Base-by-base conservation (phyloP, 75 land plant genomes). In the Gnetum montanum region DNA sequence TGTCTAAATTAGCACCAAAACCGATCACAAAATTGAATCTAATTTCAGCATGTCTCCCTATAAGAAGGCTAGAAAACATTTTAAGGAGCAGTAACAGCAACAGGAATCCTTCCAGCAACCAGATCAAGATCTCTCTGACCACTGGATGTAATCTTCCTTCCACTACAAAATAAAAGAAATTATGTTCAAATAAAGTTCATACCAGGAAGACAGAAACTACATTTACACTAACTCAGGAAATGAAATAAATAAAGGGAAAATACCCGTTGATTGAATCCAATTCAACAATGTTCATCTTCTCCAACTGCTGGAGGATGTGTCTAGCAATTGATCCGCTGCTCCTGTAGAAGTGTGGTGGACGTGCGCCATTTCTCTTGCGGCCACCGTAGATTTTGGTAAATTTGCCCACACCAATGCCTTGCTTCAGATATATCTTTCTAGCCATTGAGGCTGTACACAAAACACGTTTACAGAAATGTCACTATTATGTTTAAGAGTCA, bases 381-480 rank as follows among this genome's bases (percentile, higher is more conserved):
- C 89, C 89, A 54, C 89, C 89, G 61, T 86, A 86, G 48, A 86
- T 86, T 46, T 80, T 82, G 25, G 61, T 59, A 68, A 86, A 86
- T 27, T 74, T 80, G 57, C 91, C 91, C 4, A 86, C 91, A 30
- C 91, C 91, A 66, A 76, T 80, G 5, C 91, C 91, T 43, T 72
- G 74, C 58, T 83, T 75, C 64, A 86, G 36, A 66, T 86, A 86
- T 41, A 86, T 83, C 62, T 86, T 86, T 72, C 91, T 83, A 15
- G 87, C 87, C 75, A 86, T 86, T 13, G 87, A 83, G 23, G 91
- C 91, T 86, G 71, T n/a, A n/a, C n/a, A n/a, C n/a, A n/a, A 46
- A 61, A 43, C 0, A 34, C 38, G n/a, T n/a, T n/a, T n/a, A n/a
- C n/a, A n/a, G n/a, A n/a, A n/a, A n/a, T n/a, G n/a, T n/a, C n/a